Evolutionary conservation across 345 rosid genomes (phyloP).

Genomic region (Acer saccharum): DNA sequence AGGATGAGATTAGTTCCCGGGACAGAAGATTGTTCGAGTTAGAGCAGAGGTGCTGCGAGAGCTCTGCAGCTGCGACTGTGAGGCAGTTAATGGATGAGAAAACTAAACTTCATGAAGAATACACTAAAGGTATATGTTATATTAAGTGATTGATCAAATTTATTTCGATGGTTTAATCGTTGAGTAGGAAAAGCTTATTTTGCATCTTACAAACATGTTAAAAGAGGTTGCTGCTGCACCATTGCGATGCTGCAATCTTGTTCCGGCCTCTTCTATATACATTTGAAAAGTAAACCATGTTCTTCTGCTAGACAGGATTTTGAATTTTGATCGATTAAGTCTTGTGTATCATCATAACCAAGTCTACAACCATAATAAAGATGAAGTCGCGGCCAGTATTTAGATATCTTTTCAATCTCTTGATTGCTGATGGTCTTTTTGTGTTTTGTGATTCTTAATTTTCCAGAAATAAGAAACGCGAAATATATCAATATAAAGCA

Average conservation of each 20-base stretch:
- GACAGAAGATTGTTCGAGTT: not conserved
- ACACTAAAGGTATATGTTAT: conserved; percentile 11
- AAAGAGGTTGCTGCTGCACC: not conserved
- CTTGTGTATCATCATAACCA: not conserved
- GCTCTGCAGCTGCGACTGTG: not conserved
- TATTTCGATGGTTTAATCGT: not conserved
- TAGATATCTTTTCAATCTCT: not conserved
- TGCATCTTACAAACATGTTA: not conserved
- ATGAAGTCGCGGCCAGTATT: not conserved
- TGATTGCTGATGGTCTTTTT: not conserved
- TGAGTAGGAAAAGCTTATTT: not conserved
- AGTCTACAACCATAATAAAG: not conserved
- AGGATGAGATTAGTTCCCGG: not conserved
- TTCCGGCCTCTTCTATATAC: not conserved
- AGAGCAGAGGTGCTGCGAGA: not conserved
- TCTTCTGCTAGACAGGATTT: not conserved
- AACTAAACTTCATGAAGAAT: not conserved
- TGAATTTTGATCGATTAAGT: not conserved
- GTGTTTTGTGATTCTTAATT: too few species aligned
- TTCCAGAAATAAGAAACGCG: too few species aligned
- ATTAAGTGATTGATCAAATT: not conserved
- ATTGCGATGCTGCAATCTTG: not conserved
- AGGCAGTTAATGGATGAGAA: conserved; percentile 18
- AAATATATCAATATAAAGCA: too few species aligned
- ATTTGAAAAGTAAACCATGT: not conserved